Base-by-base conservation (phyloP, 2,329 filamentous ascomycete genomes). In the Cryphonectria japonica region DNA sequence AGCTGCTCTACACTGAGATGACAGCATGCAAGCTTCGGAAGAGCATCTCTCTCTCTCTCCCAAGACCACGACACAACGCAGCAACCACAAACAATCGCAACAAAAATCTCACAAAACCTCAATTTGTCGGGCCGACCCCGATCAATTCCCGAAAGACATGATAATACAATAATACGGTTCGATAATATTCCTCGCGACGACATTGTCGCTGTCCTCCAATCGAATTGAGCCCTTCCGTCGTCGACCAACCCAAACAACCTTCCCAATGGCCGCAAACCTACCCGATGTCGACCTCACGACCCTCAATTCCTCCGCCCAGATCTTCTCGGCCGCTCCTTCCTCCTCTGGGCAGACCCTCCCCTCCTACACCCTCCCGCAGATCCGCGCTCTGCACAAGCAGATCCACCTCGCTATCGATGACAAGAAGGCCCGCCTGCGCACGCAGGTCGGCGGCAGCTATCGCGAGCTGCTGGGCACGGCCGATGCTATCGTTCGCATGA, bases 401-500 rank as follows among this genome's bases (percentile, higher is more conserved):
- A 85, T 91, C 52, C 87, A 89, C 77, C 82, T 81, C 13, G 84
- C 87, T 74, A 85, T 90, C 75, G 89, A 91, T 73, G 89, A 91
- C 78, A 90, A 90, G 76, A 85, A 88, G 46, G 83, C 83, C 66
- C 88, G 88, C 43, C 83, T 91, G 77, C 88, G 89, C 75, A 89
- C 86, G 26, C 87, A 90, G 78, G 89, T 91, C 73, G 89, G 89
- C 75, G 85, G 83, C 71, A 90, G 87, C 77, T 98, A 98, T 81
- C 92, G 95, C 75, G 93, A 96, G 76, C 89, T 98, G 11, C 89
- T 98, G 37, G 93, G 93, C 67, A 98, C 95, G 0, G 95, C 95
- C 69, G 95, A 98, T 82, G 91, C 91, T n/a, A 98, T 98, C 75
- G 92, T 98, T 69, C 88, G 91, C 72, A 97, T 98, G 93, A 92